These are phyloP conservation scores for Colletotrichum tabaci DNA, from an alignment of 2,329 filamentous ascomycete genomes.

Conservation along the genomic window DNA sequence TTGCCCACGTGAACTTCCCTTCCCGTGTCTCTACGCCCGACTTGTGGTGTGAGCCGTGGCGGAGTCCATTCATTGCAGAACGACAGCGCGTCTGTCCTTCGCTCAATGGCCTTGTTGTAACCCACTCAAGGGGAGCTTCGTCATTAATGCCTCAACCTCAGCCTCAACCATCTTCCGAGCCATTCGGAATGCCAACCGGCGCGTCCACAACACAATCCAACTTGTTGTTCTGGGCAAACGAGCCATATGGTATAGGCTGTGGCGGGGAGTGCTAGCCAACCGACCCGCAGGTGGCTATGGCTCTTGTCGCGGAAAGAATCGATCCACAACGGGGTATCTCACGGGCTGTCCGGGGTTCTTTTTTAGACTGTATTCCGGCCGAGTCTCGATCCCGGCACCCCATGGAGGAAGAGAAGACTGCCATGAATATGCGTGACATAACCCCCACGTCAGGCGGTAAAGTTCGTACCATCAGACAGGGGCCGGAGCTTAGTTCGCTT, in stretches of 20 bases:
- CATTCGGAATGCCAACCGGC: constrained; percentile 6
- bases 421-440: neutral
- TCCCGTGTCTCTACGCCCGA: constrained; percentile 28
- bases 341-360: neutral
- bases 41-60: constrained; percentile 36
- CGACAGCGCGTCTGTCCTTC: constrained; percentile 6
- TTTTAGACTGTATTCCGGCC: neutral
- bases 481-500: neutral
- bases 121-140: constrained; percentile 5
- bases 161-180: neutral
- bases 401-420: neutral
- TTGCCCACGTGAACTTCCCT: constrained; percentile 23
- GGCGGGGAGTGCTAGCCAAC: neutral
- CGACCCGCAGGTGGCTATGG: neutral
- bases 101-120: constrained; percentile 11
- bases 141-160: constrained; percentile 18
- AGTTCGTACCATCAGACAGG: neutral
- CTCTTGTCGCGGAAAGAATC: neutral
- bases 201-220: constrained; percentile 9
- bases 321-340: neutral
- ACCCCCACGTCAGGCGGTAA: neutral
- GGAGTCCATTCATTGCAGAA: constrained; percentile 35
- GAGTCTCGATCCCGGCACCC: neutral
- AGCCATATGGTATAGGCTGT: neutral
- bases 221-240: neutral